Conservation (phyloP, 2,329 filamentous ascomycete genomes). For the Ascochyta koolunga region DNA sequence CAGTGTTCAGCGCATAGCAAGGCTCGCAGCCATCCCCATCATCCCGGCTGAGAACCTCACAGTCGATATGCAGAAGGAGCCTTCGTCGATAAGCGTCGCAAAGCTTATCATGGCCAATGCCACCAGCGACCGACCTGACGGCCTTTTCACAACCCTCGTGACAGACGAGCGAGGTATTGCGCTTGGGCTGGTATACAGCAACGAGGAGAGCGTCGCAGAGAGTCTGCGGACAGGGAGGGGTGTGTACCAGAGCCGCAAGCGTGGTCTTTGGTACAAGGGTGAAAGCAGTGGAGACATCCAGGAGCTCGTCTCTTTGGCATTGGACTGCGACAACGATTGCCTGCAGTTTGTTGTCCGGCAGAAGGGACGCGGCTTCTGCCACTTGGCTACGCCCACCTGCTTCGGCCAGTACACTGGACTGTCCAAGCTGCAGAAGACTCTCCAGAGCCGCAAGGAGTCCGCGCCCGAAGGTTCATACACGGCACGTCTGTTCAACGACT, state of each 20-base stretch:
- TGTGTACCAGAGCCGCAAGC: slow-evolving; percentile 95
- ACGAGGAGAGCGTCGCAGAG: slow-evolving; percentile 85
- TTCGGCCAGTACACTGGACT: slow-evolving; percentile 86
- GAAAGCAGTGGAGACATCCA: slow-evolving; percentile 93
- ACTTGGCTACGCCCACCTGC: slow-evolving; percentile 89
- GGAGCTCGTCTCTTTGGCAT: slow-evolving; percentile 79
- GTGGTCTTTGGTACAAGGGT: slow-evolving; percentile 96
- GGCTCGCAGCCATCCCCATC: slow-evolving; percentile 67
- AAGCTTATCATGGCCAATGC: slow-evolving; percentile 76
- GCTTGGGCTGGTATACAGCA: slow-evolving; percentile 92
- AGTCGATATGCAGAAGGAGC: slow-evolving; percentile 64
- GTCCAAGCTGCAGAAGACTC: slow-evolving; percentile 83
- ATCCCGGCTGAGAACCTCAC: slow-evolving; percentile 75
- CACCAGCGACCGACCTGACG: slow-evolving; percentile 81
- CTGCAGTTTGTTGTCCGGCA: slow-evolving; percentile 89
- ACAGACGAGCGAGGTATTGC: slow-evolving; percentile 85
- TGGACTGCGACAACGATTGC: slow-evolving; percentile 95
- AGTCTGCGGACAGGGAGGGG: slow-evolving; percentile 80
- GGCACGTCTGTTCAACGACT: slow-evolving; percentile 87
- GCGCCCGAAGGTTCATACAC: slow-evolving; percentile 94
- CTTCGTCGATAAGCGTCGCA: slow-evolving; percentile 67
- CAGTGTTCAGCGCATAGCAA: slow-evolving; percentile 50
- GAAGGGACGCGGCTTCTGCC: slow-evolving; percentile 88
- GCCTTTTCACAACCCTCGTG: slow-evolving; percentile 86
- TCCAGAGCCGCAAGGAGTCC: slow-evolving; percentile 78